phyloP scores from a whole-genome alignment of 2,329 filamentous ascomycete species.

The Thielaviopsis ethacetica region DNA sequence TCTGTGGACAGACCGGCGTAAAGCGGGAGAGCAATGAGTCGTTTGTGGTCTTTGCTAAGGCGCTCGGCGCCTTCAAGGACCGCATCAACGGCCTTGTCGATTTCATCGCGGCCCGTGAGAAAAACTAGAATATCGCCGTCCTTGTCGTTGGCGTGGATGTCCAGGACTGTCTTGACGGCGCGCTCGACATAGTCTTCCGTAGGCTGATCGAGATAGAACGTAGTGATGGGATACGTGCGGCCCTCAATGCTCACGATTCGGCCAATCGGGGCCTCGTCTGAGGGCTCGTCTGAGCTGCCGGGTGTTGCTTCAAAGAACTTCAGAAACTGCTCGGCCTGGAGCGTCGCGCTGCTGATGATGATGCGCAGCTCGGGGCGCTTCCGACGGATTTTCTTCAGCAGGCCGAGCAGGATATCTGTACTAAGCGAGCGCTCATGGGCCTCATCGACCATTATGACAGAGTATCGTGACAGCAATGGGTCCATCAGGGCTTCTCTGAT shows the following conservation, averaged over 20 bases:
- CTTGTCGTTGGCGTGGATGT: constrained; percentile 68
- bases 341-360: constrained; percentile 81
- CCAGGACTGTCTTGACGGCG: constrained; percentile 66
- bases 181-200: constrained; percentile 76
- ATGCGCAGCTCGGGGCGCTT: constrained; percentile 69
- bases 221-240: constrained; percentile 74
- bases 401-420: constrained; percentile 75
- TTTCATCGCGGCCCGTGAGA: constrained; percentile 83
- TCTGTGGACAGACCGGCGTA: constrained; percentile 83
- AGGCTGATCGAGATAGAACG: constrained; percentile 62
- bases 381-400: constrained; percentile 79
- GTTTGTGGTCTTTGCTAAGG: constrained; percentile 27
- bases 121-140: constrained; percentile 85
- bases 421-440: constrained; percentile 88
- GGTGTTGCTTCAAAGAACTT: constrained; percentile 46
- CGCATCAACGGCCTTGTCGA: constrained; percentile 35
- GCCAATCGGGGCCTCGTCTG: background rate
- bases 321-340: constrained; percentile 77
- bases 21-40: constrained; percentile 52
- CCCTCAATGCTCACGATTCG: constrained; percentile 49
- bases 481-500: constrained; percentile 87
- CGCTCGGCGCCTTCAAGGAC: constrained; percentile 13
- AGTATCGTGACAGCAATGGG: constrained; percentile 77
- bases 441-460: constrained; percentile 94
- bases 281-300: background rate